Evolutionary conservation across 1,284 basidiomycete genomes (phyloP).

Genomic region (Boletus sp.): DNA sequence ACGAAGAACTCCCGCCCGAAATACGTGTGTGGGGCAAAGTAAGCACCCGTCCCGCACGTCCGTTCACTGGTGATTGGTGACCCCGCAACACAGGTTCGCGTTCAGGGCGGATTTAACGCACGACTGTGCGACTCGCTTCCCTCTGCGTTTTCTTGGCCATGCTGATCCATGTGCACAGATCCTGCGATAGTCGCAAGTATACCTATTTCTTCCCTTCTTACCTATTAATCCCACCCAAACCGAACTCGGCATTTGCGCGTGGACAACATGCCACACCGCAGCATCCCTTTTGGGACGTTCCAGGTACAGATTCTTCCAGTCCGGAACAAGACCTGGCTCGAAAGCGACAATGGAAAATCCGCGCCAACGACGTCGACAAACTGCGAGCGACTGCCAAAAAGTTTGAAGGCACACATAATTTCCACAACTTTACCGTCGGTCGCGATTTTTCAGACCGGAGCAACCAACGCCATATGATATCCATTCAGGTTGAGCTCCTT

Average conservation of each 20-base stretch:
- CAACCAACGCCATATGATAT: constrained; percentile 85
- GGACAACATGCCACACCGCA: constrained; percentile 36
- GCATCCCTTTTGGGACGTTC: constrained; percentile 54
- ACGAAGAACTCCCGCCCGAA: constrained; percentile 85
- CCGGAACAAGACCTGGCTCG: constrained; percentile 59
- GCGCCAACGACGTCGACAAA: constrained; percentile 53
- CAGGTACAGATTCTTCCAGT: constrained; percentile 43
- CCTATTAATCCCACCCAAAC: constrained; percentile 90
- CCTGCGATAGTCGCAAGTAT: constrained; percentile 94
- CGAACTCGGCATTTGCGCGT: constrained; percentile 65
- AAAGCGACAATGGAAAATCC: constrained; percentile 73
- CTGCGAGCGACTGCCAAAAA: constrained; percentile 62
- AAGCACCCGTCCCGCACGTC: constrained; percentile 29
- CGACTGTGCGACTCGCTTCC: constrained; percentile 60
- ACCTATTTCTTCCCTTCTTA: constrained; percentile 98
- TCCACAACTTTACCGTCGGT: constrained; percentile 96
- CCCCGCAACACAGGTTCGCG: constrained; percentile 68
- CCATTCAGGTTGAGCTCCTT: constrained; percentile 64
- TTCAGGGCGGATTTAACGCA: constrained; percentile 93
- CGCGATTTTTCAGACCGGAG: constrained; percentile 84
- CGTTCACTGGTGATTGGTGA: constrained; percentile 3
- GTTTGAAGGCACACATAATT: constrained; percentile 90
- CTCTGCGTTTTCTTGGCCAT: neutral
- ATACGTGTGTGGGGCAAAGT: constrained; percentile 95
- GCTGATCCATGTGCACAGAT: constrained; percentile 46